These are phyloP conservation scores for Nakazawaea ambrosiae DNA, from an alignment of 805 yeast genomes.

Conservation along the genomic window DNA sequence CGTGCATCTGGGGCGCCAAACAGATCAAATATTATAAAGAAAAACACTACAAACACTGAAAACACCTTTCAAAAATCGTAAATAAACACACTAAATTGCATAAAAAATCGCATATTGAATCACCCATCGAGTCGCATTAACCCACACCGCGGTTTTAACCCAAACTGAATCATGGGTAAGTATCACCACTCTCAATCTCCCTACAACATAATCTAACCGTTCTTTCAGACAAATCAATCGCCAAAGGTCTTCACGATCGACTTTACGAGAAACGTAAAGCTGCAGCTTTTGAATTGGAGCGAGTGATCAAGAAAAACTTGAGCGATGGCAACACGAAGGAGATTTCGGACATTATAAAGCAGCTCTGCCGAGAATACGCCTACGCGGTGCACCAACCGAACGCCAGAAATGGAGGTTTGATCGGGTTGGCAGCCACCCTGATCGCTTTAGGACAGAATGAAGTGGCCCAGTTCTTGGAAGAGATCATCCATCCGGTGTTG, in stretches of 20 bases:
- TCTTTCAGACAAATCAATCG: slow-evolving; percentile 56
- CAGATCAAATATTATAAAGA: too few species aligned
- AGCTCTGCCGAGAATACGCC: slow-evolving; percentile 69
- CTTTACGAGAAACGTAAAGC: slow-evolving; percentile 72
- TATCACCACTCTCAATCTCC: too few species aligned
- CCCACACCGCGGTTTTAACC: too few species aligned
- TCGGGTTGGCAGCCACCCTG: slow-evolving; percentile 93
- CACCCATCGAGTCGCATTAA: too few species aligned
- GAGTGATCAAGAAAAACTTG: slow-evolving; percentile 62
- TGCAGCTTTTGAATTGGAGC: slow-evolving; percentile 75
- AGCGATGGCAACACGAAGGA: slow-evolving; percentile 53
- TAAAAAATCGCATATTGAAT: too few species aligned
- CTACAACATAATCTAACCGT: too few species aligned
- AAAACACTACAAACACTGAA: too few species aligned
- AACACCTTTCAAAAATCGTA: too few species aligned
- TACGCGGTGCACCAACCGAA: slow-evolving; percentile 79
- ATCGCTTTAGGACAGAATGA: slow-evolving; percentile 85
- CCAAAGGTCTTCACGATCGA: slow-evolving; percentile 64
- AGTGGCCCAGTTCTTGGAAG: slow-evolving; percentile 76
- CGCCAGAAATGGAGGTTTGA: slow-evolving; percentile 91
- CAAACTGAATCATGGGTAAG: too few species aligned
- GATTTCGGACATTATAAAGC: slow-evolving; percentile 60
- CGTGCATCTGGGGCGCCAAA: too few species aligned
- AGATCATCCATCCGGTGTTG: slow-evolving; percentile 85
- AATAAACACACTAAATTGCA: too few species aligned